Evolutionary conservation across 1,139 yeast genomes (phyloP), one percentile per base, ranked within the genome.

Genomic region (Komagataea norvegica): DNA sequence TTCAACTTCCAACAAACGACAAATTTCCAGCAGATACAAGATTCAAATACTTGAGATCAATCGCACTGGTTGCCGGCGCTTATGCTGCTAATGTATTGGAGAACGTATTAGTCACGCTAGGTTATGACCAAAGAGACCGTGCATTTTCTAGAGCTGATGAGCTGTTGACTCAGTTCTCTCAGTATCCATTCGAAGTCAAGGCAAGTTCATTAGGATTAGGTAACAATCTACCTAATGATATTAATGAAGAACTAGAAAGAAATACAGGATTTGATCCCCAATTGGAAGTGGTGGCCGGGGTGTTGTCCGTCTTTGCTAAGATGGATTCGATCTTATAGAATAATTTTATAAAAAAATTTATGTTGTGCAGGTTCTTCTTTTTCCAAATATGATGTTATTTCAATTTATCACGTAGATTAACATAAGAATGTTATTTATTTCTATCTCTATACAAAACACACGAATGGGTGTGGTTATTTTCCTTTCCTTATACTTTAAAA

Each of bases 51-150:
- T 69, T 91, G 45, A 76, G 99, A 54, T 72, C 95, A 5, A 71
- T 91, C 35, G 74, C 94, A 14, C 73, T 93, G 52, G 86, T 88
- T 18, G 80, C 91, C 53, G 95, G 95, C 14, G 77, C 96, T 11
- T 87, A 86, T 58, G 96, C 97, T 29, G 98, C 96, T 31, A 91
- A 88, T 56, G 99, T 91, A 14, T 73, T 91, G 53, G 99, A 91
- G 57, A 93, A 91, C 56, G 94, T 88, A 6, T 70, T 89, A 42
- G 71, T 82, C 35, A 72, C 81, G 25, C 69, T 89, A 49, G 83
- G 82, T 50, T 88, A 87, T 59, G 96, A 88, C 51, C 85, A 81
- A 48, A 78, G 97, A 54, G 99, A 93, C 59, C 81, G 82, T 52
- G 97, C 97, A 0, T 85, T 89, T 60, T 79, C 87, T 5, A 75